Evolutionary conservation across 2,329 filamentous ascomycete species (phyloP), one percentile per base, ranked within the genome.

Genomic region (Penicillium sp.): DNA sequence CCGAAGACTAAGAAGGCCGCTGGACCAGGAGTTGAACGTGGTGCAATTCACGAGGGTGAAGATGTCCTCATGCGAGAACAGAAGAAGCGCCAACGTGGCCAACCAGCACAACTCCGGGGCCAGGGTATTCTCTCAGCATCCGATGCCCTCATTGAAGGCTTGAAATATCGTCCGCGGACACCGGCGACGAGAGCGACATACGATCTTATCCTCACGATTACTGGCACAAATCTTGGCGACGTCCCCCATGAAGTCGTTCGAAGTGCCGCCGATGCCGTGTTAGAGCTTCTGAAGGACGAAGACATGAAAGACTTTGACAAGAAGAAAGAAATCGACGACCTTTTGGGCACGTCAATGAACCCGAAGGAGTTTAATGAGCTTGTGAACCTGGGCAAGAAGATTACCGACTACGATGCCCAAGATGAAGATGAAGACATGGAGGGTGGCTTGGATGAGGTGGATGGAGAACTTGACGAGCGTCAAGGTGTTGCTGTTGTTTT

Each of bases 401-500:
- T 99, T 58, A 99, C 94, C 45, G 94, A 99, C 71, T 99, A 97
- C 73, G 89, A 97, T 73, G 89, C 89, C 36, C 91, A 97, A 70
- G 93, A 97, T 60, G 94, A 96, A 29, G 92, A 97, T 58, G 93
- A 96, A 60, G 86, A 91, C 52, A 89, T 90, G 79, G 87, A 84
- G 28, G 85, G 87, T 64, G 87, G 83, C 52, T 81, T 84, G 26
- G 81, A 79, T 21, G 89, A 82, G 51, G 85, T 86, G 42, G 87
- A 76, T 24, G 81, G 83, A 28, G 92, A 96, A 69, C 84, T 96
- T 45, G 94, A 96, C 66, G 92, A 96, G 65, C 86, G 90, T 45
- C 91, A 99, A 72, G 94, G 94, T 79, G 94, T 99, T 42, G 94
- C 95, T 33, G 94, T 99, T 42, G 92, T 96, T 38, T 99, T 99